Percentiles rank a stretch among this genome's conserved stretches.
Evolutionary conservation across 1,284 basidiomycete genomes (phyloP).

Genomic region (Lignosus rhinocerotis): DNA sequence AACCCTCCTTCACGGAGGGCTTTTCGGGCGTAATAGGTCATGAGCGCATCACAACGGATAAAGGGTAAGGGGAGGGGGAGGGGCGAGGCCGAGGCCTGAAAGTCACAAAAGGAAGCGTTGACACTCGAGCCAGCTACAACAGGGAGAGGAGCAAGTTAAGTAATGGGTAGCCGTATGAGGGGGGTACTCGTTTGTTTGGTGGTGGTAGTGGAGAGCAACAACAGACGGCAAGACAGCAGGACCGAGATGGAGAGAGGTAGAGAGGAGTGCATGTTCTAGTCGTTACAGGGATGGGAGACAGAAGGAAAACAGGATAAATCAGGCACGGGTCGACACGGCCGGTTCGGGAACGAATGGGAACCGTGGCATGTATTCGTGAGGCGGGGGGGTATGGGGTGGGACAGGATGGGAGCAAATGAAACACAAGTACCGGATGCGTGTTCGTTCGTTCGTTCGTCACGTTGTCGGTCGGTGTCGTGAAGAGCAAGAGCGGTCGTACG

Average conservation of each 20-base stretch:
- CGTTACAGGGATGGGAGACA: slow-evolving; percentile 50
- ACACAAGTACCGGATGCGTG: slow-evolving; percentile 11
- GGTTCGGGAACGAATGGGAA: slow-evolving; percentile 16
- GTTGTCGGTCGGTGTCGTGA: slow-evolving; percentile 13
- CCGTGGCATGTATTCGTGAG: slow-evolving; percentile 10
- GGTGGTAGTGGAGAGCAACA: slow-evolving; percentile 32
- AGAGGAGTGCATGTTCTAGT: slow-evolving; percentile 60
- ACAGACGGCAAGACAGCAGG: slow-evolving; percentile 34
- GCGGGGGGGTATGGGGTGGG: not conserved
- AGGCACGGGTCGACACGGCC: slow-evolving; percentile 6
- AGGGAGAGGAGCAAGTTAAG: not conserved
- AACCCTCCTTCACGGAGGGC: slow-evolving; percentile 15
- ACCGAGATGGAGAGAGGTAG: slow-evolving; percentile 12
- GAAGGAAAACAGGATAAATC: slow-evolving; percentile 23
- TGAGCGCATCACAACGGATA: not conserved
- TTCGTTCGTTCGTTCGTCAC: slow-evolving; percentile 14
- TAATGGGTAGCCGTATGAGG: slow-evolving; percentile 9
- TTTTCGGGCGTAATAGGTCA: slow-evolving; percentile 12
- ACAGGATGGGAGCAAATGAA: slow-evolving; percentile 1
- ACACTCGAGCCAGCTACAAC: slow-evolving; percentile 10
- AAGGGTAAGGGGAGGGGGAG: not conserved
- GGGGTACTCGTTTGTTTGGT: slow-evolving; percentile 12
- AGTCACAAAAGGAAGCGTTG: not conserved
- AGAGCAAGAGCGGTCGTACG: slow-evolving; percentile 7
- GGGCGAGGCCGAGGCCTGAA: not conserved